Base-by-base conservation (phyloP, 2,329 filamentous ascomycete species). In the Beauveria brongniartii region DNA sequence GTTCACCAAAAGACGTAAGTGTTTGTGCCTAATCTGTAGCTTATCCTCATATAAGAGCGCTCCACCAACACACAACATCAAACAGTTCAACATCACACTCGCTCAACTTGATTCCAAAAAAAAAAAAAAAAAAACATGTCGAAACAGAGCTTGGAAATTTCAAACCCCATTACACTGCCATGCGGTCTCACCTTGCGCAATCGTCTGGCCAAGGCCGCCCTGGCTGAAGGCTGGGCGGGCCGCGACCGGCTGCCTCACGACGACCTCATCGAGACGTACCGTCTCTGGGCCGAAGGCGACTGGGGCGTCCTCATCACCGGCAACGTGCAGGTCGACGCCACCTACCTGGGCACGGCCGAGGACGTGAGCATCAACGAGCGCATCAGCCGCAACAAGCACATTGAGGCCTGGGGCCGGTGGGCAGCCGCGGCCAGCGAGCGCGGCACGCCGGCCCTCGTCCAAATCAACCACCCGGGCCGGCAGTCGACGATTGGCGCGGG, bases 121-220 rank as follows among this genome's bases (percentile, higher is more conserved):
- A 28, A 28, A 1, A 28, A 28, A 2, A 8, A 28, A 8, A 28
- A 28, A 34, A 34, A 26, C 46, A 57, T 47, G 55, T 14, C n/a
- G 3, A 47, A 47, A 8, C 12, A 57, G 12, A 34, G 12, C 10
- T 51, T 59, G 26, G 28, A 51, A 37, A 57, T 61, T 24, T 10
- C 43, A 37, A 41, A 78, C 30, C 75, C 80, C 0, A 66, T 83
- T 18, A 80, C 75, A 43, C 74, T 85, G 1, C 78, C 80, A 63
- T 83, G 80, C 67, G 83, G 83, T 1, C 73, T 86, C 28, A 76
- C 73, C 0, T 68, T 86, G 3, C 80, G 80, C 3, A 86, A 86
- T 65, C 78, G 82, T 5, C 73, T 86, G 1, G 74, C 69, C 50
- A 76, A 81, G 64, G 75, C 82, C 50, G 80, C 82, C 37, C 76